A percentile compares a stretch with the other conserved stretches of the same genome.
phyloP scores from a whole-genome alignment of 768 basidiomycete species.

The Lepiota subincarnata region DNA sequence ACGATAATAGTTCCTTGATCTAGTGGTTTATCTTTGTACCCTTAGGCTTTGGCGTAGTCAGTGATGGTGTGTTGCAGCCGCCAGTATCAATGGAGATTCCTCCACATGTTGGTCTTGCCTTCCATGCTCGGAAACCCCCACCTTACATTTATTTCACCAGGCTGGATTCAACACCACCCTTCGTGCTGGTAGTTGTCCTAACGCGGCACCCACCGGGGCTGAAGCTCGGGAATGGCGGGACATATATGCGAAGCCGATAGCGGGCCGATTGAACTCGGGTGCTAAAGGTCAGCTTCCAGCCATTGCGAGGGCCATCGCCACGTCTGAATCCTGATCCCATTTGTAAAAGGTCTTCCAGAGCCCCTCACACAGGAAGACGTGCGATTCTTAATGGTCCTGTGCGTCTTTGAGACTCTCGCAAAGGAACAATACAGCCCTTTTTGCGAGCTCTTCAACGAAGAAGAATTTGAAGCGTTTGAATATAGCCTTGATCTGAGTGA shows the following conservation, averaged over 20 bases:
- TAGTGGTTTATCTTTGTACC: neutral
- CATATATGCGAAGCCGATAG: slow-evolving; percentile 52
- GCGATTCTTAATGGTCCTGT: slow-evolving; percentile 62
- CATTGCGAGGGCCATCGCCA: neutral
- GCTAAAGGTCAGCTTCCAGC: slow-evolving; percentile 49
- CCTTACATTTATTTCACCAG: neutral
- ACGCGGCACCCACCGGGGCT: slow-evolving; percentile 38
- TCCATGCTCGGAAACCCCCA: neutral
- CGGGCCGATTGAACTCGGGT: slow-evolving; percentile 51
- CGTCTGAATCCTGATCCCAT: too few relatives aligned
- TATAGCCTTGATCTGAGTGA: slow-evolving; percentile 72
- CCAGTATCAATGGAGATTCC: neutral
- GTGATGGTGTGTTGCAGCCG: slow-evolving; percentile 40
- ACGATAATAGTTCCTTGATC: neutral
- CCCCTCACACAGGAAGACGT: slow-evolving; percentile 54
- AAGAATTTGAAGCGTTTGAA: slow-evolving; percentile 65
- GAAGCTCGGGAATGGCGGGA: slow-evolving; percentile 52
- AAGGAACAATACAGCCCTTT: slow-evolving; percentile 52
- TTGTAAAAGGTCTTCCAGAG: neutral
- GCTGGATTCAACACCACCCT: slow-evolving; percentile 56
- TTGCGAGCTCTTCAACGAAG: slow-evolving; percentile 62
- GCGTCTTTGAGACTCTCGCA: slow-evolving; percentile 73
- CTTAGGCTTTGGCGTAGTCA: slow-evolving; percentile 61
- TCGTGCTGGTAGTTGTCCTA: slow-evolving; percentile 60
- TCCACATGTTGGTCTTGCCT: neutral